These are phyloP conservation scores for Schoenoplectus triqueter DNA, from an alignment of 202 grass and related monocot species.

Conservation along the genomic window DNA sequence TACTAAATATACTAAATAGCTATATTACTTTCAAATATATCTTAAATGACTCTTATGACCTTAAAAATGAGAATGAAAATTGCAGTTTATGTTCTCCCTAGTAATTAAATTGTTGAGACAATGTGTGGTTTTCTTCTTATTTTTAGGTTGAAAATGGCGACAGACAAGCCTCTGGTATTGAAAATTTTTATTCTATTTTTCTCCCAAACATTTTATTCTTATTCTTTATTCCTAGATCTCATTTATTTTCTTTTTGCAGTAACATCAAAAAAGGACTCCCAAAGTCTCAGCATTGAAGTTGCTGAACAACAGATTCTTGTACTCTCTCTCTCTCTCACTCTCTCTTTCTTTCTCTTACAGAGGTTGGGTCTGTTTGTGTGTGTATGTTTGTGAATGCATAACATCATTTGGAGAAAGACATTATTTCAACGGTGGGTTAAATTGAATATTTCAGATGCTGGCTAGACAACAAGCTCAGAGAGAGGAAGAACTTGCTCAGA, in stretches of 20 bases:
- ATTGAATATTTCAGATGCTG: constrained; percentile 71
- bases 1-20: not conserved
- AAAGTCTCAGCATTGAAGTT: constrained; percentile 56
- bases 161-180: constrained; percentile 67
- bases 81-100: no score
- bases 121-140: not conserved
- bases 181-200: constrained; percentile 30
- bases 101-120: not conserved
- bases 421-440: constrained; percentile 14
- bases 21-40: not conserved
- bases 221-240: constrained; percentile 30
- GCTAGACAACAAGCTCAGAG: constrained; percentile 93
- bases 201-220: constrained; percentile 14
- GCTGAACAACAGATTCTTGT: constrained; percentile 99
- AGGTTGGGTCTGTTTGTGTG: not conserved
- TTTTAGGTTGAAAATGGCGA: constrained; percentile 64
- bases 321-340: constrained; percentile 11
- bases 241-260: constrained; percentile 52
- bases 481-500: constrained; percentile 97
- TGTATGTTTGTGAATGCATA: not conserved
- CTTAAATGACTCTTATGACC: constrained; percentile 6
- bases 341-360: no score
- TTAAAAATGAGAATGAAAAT: no score
- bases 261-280: constrained; percentile 62
- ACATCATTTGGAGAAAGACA: not conserved